Evolutionary conservation across 179 eudicot species (phyloP), one percentile per base, ranked within the genome.

Genomic region (Nepenthes alata): DNA sequence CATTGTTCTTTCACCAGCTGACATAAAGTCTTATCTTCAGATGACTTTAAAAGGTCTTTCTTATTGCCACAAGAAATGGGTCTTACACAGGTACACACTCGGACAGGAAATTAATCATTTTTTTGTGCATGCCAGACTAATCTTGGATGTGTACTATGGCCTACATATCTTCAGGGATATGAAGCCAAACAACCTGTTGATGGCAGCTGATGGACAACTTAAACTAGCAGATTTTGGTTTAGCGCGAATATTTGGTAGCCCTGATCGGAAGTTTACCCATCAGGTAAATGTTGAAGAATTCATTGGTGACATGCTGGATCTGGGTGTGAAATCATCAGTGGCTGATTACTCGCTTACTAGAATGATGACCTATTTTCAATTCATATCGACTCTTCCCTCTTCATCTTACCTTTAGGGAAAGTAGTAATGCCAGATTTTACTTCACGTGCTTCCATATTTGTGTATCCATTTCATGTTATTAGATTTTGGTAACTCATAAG

Each of bases 181-280:
- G 97, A 93, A 93, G 74, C 98, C 98, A 39, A 93, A 93, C 71
- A 93, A 91, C 67, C 74, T 91, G 73, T 71, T 91, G 72, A 80
- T 91, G 62, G 97, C 85, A 66, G 66, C 89, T 57, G 77, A 76
- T 51, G 97, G 97, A 60, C 89, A 91, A 70, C 95, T 91, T 45
- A 91, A 91, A 70, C 76, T 91, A 55, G 97, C 85, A 11, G 97
- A 91, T 77, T 91, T 91, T 75, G 97, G 97, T 70, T 78, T 91
- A 78, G 97, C 97, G 9, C 91, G 97, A 62, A 71, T 91, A 68
- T 91, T 83, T 81, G 97, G 97, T 53, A 91, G 96, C 68, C 97
- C 97, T 38, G 95, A 86, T 67, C 79, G 95, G 56, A 82, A 83
- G 71, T 88, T 85, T 70, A 88, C 97, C 38, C 95, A 88, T 77